A percentile compares a stretch with the other conserved stretches of the same genome.
These are phyloP conservation scores for Aegle marmelos DNA, from an alignment of 345 rosid genomes.

Conservation along the genomic window DNA sequence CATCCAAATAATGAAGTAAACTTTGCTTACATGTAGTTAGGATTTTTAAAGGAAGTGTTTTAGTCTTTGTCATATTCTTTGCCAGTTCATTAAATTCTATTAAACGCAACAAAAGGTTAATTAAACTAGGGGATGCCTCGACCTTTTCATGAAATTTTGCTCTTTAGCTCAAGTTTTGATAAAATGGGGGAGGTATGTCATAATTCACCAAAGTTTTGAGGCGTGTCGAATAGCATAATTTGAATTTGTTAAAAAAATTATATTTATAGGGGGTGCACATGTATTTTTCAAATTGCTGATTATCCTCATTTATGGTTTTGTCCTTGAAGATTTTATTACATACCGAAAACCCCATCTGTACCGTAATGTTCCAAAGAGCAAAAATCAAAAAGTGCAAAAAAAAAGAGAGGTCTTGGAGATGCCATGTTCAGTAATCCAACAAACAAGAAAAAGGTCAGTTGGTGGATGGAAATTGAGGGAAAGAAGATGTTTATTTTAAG, in stretches of 20 bases:
- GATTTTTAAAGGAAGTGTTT: too few species aligned
- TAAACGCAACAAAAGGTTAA: too few species aligned
- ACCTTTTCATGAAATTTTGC: not conserved
- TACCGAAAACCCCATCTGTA: not conserved
- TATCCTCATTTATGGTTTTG: not conserved
- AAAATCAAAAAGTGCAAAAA: not conserved
- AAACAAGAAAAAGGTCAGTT: constrained; percentile 13
- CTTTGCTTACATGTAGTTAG: too few species aligned
- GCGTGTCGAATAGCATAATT: not conserved
- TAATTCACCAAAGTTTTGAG: not conserved
- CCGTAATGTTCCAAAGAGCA: not conserved
- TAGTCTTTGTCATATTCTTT: too few species aligned
- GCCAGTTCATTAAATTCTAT: too few species aligned
- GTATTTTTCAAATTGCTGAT: too few species aligned
- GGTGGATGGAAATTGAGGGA: constrained; percentile 15
- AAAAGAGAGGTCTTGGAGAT: constrained; percentile 13
- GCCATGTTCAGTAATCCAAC: constrained; percentile 29
- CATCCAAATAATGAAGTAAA: too few species aligned
- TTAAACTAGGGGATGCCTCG: not conserved
- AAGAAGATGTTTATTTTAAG: constrained; percentile 41
- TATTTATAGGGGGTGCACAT: not conserved
- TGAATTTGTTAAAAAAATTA: too few species aligned
- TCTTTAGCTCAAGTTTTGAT: not conserved
- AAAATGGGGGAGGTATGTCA: not conserved
- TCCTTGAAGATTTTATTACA: not conserved